Percentiles rank a stretch among this genome's conserved stretches.
These are phyloP conservation scores for Ophiostoma perfectum DNA, from an alignment of 2,329 filamentous ascomycete genomes.

Conservation along the genomic window DNA sequence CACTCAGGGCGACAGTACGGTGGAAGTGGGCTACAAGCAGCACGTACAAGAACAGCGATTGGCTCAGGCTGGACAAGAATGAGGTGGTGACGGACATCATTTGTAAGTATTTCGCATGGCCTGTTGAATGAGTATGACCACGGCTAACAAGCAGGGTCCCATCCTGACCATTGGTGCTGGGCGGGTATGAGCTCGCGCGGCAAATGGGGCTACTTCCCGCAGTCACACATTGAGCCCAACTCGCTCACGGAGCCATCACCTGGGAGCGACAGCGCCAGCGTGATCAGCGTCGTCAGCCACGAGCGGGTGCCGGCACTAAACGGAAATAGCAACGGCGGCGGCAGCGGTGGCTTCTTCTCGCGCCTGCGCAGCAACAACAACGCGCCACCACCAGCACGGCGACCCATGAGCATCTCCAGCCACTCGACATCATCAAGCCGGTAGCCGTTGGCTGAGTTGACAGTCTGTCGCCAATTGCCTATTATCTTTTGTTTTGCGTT, in stretches of 20 bases:
- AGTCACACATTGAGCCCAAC: constrained; percentile 43
- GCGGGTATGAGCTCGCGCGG: constrained; percentile 48
- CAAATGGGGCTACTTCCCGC: constrained; percentile 50
- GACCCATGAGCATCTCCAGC: constrained; percentile 25
- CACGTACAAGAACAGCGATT: constrained; percentile 36
- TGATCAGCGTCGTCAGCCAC: constrained; percentile 13
- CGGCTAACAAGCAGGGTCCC: constrained; percentile 26
- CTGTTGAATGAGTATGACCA: background rate
- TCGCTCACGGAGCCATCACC: constrained; percentile 38
- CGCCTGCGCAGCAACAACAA: constrained; percentile 22
- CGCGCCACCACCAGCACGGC: constrained; percentile 4
- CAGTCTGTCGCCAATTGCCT: background rate
- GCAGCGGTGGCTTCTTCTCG: constrained; percentile 21
- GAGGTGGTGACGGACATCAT: constrained; percentile 61
- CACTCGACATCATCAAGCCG: constrained; percentile 24
- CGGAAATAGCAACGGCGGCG: constrained; percentile 19
- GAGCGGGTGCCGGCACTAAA: constrained; percentile 16
- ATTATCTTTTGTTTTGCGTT: background rate
- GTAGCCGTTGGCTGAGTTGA: background rate
- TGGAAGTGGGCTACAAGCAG: constrained; percentile 48
- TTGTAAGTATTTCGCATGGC: constrained; percentile 33
- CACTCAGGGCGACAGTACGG: constrained; percentile 43
- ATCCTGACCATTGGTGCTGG: constrained; percentile 53
- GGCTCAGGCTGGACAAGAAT: constrained; percentile 57
- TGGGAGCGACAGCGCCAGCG: constrained; percentile 28